Evolutionary conservation across 2,329 filamentous ascomycete species (phyloP).

Genomic region (Pseudomassariella vexata): DNA sequence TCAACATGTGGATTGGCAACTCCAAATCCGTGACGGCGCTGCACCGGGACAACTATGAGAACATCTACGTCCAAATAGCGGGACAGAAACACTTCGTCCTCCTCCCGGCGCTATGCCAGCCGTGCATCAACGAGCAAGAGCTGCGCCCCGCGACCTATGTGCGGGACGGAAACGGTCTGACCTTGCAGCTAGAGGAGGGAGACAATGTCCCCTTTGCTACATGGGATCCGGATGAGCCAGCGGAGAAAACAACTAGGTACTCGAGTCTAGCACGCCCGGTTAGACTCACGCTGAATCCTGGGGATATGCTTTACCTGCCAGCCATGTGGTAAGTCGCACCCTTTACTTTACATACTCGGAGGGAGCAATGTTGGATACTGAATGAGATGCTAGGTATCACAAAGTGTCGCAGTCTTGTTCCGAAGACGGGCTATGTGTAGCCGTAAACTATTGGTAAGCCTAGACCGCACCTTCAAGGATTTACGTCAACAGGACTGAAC

Average conservation of each 20-base stretch:
- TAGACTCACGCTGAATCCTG: constrained; percentile 62
- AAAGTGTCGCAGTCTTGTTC: constrained; percentile 70
- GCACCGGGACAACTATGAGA: constrained; percentile 82
- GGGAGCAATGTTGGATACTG: background rate
- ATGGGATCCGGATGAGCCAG: constrained; percentile 66
- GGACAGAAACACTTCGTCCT: constrained; percentile 72
- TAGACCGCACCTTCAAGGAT: background rate
- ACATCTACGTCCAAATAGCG: constrained; percentile 71
- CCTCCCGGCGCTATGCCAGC: constrained; percentile 63
- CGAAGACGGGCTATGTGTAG: constrained; percentile 66
- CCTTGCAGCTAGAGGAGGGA: constrained; percentile 26
- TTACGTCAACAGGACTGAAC: too few relatives aligned
- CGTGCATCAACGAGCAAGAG: constrained; percentile 60
- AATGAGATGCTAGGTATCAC: constrained; percentile 52
- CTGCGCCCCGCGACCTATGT: constrained; percentile 56
- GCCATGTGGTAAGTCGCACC: constrained; percentile 62
- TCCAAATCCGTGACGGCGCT: constrained; percentile 62
- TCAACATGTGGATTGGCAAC: constrained; percentile 81
- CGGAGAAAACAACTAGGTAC: constrained; percentile 45
- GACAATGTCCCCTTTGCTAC: constrained; percentile 58
- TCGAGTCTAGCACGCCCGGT: constrained; percentile 56
- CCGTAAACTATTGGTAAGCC: constrained; percentile 73
- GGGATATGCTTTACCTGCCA: constrained; percentile 78
- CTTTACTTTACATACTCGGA: background rate
- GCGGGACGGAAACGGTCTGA: constrained; percentile 22